Evolutionary conservation across 164 flowering plant genomes (phyloP).

Genomic region (Magnolia sinica): DNA sequence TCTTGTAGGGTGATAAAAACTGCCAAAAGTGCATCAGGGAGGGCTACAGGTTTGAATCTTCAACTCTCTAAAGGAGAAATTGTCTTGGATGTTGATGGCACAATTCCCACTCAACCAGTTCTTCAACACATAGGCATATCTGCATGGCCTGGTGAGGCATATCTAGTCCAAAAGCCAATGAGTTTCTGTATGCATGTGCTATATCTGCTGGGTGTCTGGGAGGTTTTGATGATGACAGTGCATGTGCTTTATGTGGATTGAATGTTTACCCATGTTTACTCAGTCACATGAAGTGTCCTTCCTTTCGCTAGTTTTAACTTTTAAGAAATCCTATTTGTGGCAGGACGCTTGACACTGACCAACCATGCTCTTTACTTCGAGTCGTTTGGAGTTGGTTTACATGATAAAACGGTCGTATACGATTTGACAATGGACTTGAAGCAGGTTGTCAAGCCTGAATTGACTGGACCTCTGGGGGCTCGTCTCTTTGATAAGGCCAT

Average conservation of each 20-base stretch:
- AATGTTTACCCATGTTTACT: neutral
- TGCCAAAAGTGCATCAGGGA: conserved; percentile 36
- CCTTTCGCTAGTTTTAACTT: neutral
- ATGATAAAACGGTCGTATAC: conserved; percentile 76
- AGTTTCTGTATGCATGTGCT: neutral
- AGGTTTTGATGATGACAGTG: too few species aligned
- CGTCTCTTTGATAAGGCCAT: conserved; percentile 88
- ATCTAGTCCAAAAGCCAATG: neutral
- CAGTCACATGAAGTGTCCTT: too few species aligned
- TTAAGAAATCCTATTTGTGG: conserved; percentile 10
- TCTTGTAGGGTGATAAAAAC: conserved; percentile 57
- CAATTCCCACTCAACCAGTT: conserved; percentile 81
- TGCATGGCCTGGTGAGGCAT: conserved; percentile 85
- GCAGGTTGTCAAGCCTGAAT: conserved; percentile 79
- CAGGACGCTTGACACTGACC: conserved; percentile 83
- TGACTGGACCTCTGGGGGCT: conserved; percentile 93
- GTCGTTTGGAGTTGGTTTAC: conserved; percentile 71
- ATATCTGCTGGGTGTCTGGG: neutral
- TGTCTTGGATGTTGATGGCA: conserved; percentile 74
- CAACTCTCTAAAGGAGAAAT: conserved; percentile 66
- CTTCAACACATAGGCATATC: conserved; percentile 82
- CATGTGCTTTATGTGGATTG: neutral
- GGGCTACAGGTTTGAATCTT: conserved; percentile 44
- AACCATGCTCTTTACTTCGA: conserved; percentile 80
- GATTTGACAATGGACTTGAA: conserved; percentile 69